Base-by-base conservation (phyloP, 192 early-diverging fungal species). In the Coemansia sp. region DNA sequence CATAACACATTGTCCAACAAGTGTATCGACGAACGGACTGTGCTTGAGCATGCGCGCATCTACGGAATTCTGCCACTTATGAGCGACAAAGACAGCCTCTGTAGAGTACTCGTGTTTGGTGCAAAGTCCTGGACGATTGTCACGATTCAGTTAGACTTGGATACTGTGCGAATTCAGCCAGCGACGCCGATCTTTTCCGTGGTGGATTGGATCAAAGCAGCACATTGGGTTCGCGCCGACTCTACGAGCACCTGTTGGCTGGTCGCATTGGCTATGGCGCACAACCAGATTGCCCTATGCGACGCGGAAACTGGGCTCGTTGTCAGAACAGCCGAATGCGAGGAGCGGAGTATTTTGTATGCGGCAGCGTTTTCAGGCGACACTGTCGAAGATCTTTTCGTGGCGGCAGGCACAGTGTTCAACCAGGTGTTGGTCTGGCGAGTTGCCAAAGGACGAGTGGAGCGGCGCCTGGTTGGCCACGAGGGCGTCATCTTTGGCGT, bases 371-470 rank as follows among this genome's bases (percentile, higher is more conserved):
- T 95, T 51, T 85, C 81, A 64, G 90, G 90, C n/a, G 61, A 69
- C 5, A 86, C 81, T 0, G 40, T 77, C 9, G 79, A 75, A 11
- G 72, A 68, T 1, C 51, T 93, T 6, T 66, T 75, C 14, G 76
- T 94, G 10, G 90, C 90, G 0, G 87, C 88, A 0, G 94, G 94
- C 0, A 95, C 94, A 7, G 93, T 94, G 9, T 94, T 94, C 73
- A 93, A 92, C 78, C 84, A 94, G 46, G 88, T 93, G 0, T 75
- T 91, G 62, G 53, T 93, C 3, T 56, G 54, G 54, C 54, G 16
- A 4, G 10, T 56, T 5, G 51, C 53, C 24, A 16, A 13, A 13
- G 2, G 34, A 8, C n/a, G 4, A 17, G 29, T 48, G 39, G 6
- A 48, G 33, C 57, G 41, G n/a, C 46, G 61, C 29, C 65, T 71